Conservation (phyloP, 129 eudicot species). For the Solidago caesia region DNA sequence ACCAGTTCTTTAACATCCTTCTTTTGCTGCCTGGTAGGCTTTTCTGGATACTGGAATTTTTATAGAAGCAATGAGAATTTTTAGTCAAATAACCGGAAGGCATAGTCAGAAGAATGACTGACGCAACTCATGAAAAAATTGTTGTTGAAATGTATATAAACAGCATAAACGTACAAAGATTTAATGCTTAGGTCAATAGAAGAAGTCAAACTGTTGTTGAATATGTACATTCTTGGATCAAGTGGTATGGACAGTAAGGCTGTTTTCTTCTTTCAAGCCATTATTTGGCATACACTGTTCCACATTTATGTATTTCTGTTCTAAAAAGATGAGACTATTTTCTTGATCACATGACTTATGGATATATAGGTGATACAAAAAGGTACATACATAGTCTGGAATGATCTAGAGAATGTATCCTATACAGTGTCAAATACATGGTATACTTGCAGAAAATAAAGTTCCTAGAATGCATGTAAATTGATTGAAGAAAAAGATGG, state of each 20-base stretch:
- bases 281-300: not conserved
- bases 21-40: constrained; percentile 95
- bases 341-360: not conserved
- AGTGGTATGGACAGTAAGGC: not conserved
- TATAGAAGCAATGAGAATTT: not conserved
- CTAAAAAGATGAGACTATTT: not conserved
- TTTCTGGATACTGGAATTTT: constrained; percentile 77
- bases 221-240: not conserved
- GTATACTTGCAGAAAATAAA: not conserved
- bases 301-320: not conserved
- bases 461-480: not conserved
- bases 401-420: not conserved
- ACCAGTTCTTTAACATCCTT: constrained; percentile 98
- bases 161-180: not conserved
- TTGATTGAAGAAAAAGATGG: not conserved
- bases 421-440: not conserved
- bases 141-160: not conserved
- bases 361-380: not conserved
- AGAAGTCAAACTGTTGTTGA: not conserved
- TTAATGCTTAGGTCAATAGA: no score
- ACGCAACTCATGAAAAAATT: constrained; percentile 7
- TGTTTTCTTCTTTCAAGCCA: not conserved
- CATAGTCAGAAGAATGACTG: not conserved
- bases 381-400: not conserved
- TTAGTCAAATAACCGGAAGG: constrained; percentile 6